Evolutionary conservation across 2,329 filamentous ascomycete species (phyloP), one percentile per base, ranked within the genome.

Genomic region (Rhytidhysteron rufulum): DNA sequence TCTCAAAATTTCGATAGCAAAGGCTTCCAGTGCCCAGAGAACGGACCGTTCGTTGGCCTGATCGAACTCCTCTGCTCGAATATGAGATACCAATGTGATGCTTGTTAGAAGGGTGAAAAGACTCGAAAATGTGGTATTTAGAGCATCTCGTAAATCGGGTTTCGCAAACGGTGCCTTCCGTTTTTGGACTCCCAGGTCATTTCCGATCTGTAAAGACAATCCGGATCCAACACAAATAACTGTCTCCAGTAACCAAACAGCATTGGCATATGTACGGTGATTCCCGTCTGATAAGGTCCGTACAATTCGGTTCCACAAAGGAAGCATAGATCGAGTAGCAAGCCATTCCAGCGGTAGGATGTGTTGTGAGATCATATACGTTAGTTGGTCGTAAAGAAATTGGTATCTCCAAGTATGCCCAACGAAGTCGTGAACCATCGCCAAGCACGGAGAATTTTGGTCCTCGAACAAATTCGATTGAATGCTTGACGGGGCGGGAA

Each of bases 301-400:
- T 9, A 67, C 54, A 3, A 66, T 38, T 27, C 54, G 54, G 22
- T 55, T 61, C 59, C 60, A 68, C 4, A 66, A 31, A 4, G 54
- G 52, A 11, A 54, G 60, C 57, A 67, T 62, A 13, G 45, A 48
- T 24, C 54, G 49, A 3, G 64, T 66, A 3, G 64, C 63, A 13
- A 67, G 44, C 65, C 65, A 68, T 38, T 66, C 63, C 8, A 67
- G 37, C 3, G 62, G 63, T 8, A 67, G 38, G 10, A 60, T 50
- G 25, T 62, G 57, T 32, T 60, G 47, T 9, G 54, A 54, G 13
- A 68, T 43, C 54, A 67, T 54, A 25, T 55, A 51, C 31, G 58
- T 55, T 3, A 67, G 41, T 3, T 58, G 33, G n/a, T 62, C 57
- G 41, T 60, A 66, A 4, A 66, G 48, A 16, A 66, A 56, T 15